Percentiles rank a stretch among this genome's conserved stretches.
Conservation (phyloP, 164 flowering plant genomes). For the Magnolia changhungtana region DNA sequence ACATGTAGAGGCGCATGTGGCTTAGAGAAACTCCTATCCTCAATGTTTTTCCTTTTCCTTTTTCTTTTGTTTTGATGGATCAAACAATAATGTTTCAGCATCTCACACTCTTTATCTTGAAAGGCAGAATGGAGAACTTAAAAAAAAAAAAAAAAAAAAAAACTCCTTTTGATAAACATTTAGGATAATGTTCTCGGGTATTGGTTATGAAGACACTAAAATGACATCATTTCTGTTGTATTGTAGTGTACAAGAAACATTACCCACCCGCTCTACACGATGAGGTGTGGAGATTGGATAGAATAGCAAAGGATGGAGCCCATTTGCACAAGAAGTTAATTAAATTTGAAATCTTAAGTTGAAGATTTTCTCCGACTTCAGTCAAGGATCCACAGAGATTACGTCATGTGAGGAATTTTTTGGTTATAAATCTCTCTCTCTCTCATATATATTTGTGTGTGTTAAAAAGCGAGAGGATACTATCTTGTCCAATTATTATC, state of each 20-base stretch:
- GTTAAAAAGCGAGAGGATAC: too few species aligned
- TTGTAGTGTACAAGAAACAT: constrained; percentile 64
- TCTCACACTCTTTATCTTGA: neutral
- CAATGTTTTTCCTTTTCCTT: too few species aligned
- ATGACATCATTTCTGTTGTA: neutral
- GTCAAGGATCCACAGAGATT: constrained; percentile 50
- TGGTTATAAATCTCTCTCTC: too few species aligned
- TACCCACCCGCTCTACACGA: constrained; percentile 58
- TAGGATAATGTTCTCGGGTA: neutral
- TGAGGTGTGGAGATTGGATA: constrained; percentile 67
- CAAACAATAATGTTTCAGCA: too few species aligned
- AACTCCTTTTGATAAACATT: neutral
- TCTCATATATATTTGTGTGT: too few species aligned
- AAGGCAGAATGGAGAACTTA: neutral
- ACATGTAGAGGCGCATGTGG: too few species aligned
- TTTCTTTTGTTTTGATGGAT: too few species aligned
- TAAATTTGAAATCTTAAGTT: constrained; percentile 40
- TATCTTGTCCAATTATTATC: neutral
- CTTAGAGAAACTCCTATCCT: too few species aligned
- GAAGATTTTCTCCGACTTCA: constrained; percentile 57
- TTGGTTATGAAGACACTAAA: neutral
- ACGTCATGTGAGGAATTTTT: constrained; percentile 35
- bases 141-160: too few species aligned
- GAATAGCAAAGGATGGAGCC: constrained; percentile 66
- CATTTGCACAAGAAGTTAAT: constrained; percentile 51